These are phyloP conservation scores for Sporothrix brasiliensis DNA, from an alignment of 2,329 filamentous ascomycete genomes.

Conservation along the genomic window DNA sequence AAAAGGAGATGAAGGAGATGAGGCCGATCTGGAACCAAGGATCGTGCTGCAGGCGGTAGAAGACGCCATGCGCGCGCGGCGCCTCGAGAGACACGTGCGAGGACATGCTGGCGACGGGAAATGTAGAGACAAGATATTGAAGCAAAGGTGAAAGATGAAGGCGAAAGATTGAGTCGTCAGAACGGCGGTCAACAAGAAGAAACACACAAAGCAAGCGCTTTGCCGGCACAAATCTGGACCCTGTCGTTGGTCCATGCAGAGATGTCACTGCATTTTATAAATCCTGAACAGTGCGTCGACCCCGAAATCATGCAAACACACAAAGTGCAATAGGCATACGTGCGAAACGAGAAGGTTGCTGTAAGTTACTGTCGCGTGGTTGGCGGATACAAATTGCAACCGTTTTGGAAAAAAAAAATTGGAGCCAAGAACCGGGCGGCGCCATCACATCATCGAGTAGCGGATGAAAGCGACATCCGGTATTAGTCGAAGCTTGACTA, in stretches of 20 bases:
- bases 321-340: not conserved
- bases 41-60: conserved; percentile 30
- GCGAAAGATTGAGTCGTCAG: not conserved
- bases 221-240: not conserved
- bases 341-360: conserved; percentile 16
- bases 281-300: not conserved
- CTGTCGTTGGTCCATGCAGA: conserved; percentile 19
- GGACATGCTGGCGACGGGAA: conserved; percentile 3
- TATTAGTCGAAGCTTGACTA: conserved; percentile 11
- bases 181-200: not conserved
- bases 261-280: conserved; percentile 26
- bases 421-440: conserved; percentile 1
- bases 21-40: conserved; percentile 33
- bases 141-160: not conserved
- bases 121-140: not conserved
- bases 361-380: not conserved
- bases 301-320: not conserved
- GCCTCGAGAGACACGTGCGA: conserved; percentile 3
- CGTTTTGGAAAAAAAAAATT: not conserved
- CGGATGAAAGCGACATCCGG: conserved; percentile 28
- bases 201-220: not conserved
- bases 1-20: conserved; percentile 33
- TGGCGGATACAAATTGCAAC: not conserved
- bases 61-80: conserved; percentile 11
- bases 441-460: conserved; percentile 22